phyloP scores from a whole-genome alignment of 176 grass and related monocot genomes.

The Phragmites australis region DNA sequence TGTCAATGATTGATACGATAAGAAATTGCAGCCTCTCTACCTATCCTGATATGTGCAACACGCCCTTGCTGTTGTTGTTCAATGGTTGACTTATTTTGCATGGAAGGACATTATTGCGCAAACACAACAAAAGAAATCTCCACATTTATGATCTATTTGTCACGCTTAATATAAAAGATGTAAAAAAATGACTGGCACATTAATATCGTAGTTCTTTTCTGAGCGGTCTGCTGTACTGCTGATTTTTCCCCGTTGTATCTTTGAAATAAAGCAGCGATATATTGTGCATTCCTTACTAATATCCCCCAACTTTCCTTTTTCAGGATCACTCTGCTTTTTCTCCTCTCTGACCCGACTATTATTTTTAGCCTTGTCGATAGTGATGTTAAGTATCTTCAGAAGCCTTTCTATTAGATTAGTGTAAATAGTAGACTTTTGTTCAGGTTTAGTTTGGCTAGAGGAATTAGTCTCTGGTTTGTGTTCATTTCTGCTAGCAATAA shows the following conservation, averaged over 20 bases:
- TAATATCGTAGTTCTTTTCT: neutral
- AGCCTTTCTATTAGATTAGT: conserved; percentile 46
- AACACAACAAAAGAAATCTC: neutral
- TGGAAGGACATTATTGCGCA: neutral
- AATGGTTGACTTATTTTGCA: conserved; percentile 15
- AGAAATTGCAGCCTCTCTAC: neutral
- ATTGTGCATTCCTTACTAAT: neutral
- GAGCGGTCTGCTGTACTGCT: neutral
- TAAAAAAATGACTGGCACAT: neutral
- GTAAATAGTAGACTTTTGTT: conserved; percentile 64
- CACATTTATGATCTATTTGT: neutral
- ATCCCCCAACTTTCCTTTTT: conserved; percentile 17
- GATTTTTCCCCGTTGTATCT: neutral
- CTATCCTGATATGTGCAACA: neutral
- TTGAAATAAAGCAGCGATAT: neutral
- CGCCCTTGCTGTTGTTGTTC: neutral
- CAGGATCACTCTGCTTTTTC: conserved; percentile 37
- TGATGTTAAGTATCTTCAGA: neutral
- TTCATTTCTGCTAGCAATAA: conserved; percentile 51
- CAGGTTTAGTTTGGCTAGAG: conserved; percentile 46
- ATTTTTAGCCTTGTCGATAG: neutral
- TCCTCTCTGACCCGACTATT: conserved; percentile 19
- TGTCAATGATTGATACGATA: neutral
- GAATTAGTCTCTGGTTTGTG: conserved; percentile 53
- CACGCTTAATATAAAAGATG: neutral